Conservation (phyloP, 768 basidiomycete genomes). For the Xerocomellus intermedius region DNA sequence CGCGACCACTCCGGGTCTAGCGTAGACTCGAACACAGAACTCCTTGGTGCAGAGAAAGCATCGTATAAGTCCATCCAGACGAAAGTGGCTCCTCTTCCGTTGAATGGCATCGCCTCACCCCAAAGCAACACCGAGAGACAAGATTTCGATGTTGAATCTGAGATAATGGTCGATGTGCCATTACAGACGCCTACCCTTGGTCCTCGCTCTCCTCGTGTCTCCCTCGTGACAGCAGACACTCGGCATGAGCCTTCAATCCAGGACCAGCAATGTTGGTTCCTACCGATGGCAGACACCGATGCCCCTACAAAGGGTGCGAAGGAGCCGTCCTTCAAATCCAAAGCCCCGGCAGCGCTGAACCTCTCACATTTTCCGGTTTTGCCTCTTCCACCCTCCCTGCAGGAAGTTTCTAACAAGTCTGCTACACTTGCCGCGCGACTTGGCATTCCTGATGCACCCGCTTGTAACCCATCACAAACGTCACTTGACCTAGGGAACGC, state of each 20-base stretch:
- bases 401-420: slow-evolving; percentile 9
- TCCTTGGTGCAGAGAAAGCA: slow-evolving; percentile 12
- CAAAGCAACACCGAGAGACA: background rate
- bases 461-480: background rate
- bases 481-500: slow-evolving; percentile 12
- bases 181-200: background rate
- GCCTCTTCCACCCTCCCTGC: background rate
- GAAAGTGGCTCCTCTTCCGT: background rate
- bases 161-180: background rate
- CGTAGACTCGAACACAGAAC: slow-evolving; percentile 15
- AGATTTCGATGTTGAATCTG: background rate
- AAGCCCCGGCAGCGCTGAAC: slow-evolving; percentile 9
- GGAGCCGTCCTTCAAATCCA: slow-evolving; percentile 2
- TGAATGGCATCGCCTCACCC: background rate
- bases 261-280: background rate
- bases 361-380: background rate
- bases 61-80: slow-evolving; percentile 1
- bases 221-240: background rate
- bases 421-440: slow-evolving; percentile 8
- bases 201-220: background rate
- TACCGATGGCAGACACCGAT: background rate
- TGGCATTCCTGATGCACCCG: slow-evolving; percentile 2
- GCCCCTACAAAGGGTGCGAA: background rate
- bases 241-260: background rate
- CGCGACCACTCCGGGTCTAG: slow-evolving; percentile 17